Evolutionary conservation across 495 filamentous ascomycete genomes (phyloP).

Genomic region (Daldinia concentrica): DNA sequence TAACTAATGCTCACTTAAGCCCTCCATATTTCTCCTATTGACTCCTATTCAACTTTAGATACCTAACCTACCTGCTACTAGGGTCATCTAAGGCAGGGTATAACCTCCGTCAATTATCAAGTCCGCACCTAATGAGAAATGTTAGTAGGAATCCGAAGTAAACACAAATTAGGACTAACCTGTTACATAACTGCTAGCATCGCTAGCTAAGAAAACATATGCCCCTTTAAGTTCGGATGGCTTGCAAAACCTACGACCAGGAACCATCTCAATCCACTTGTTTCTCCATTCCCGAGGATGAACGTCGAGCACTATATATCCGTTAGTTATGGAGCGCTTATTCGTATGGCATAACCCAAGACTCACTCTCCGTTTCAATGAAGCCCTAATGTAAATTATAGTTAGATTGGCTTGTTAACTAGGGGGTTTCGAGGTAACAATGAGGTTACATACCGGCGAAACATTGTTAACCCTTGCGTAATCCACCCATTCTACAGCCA

Average conservation of each 20-base stretch:
- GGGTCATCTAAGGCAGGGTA: constrained; percentile 49
- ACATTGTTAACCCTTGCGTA: constrained; percentile 68
- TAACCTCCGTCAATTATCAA: constrained; percentile 56
- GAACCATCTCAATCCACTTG: constrained; percentile 40
- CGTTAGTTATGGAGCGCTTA: constrained; percentile 3
- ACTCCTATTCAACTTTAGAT: not conserved
- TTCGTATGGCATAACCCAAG: not conserved
- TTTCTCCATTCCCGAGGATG: constrained; percentile 42
- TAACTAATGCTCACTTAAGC: not conserved
- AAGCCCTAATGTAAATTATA: constrained; percentile 24
- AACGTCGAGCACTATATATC: constrained; percentile 32
- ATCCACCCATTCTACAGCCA: constrained; percentile 62
- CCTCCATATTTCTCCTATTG: not conserved
- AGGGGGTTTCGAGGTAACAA: too few species aligned
- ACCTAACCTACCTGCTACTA: not conserved
- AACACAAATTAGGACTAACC: constrained; percentile 12
- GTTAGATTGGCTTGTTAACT: too few species aligned
- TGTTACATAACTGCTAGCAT: constrained; percentile 61
- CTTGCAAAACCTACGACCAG: constrained; percentile 51
- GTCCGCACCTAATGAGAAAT: constrained; percentile 23
- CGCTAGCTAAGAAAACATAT: constrained; percentile 70
- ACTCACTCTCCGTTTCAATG: constrained; percentile 45
- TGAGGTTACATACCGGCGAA: constrained; percentile 61
- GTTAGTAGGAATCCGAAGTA: not conserved
- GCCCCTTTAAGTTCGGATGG: constrained; percentile 75